Conservation (phyloP, 306 rosid species). For the Hippophae rhamnoides region DNA sequence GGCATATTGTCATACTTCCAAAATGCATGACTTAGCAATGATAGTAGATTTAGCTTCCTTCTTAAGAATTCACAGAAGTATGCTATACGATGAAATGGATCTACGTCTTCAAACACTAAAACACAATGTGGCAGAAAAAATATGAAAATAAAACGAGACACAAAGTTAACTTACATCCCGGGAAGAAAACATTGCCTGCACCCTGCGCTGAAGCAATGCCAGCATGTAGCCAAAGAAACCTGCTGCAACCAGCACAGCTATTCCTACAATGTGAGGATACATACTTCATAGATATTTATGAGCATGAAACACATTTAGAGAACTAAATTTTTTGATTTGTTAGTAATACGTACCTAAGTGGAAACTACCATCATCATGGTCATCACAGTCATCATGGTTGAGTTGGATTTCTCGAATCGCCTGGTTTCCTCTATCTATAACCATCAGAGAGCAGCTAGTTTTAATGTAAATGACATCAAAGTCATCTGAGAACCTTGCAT, state of each 20-base stretch:
- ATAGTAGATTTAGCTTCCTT: too few relatives aligned
- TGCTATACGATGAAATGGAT: background rate
- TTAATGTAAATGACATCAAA: conserved; percentile 68
- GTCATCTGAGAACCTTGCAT: conserved; percentile 86
- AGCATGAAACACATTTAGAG: conserved; percentile 10
- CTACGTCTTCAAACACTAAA: background rate
- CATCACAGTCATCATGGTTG: conserved; percentile 59
- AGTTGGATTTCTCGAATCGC: conserved; percentile 95
- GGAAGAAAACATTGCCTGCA: conserved; percentile 71
- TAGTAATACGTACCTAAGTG: conserved; percentile 46
- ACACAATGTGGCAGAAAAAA: background rate
- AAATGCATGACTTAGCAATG: background rate
- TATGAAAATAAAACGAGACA: background rate
- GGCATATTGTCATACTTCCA: background rate
- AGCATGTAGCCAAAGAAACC: conserved; percentile 80
- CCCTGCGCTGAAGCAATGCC: conserved; percentile 66
- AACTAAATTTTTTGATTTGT: conserved; percentile 5
- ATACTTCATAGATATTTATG: conserved; percentile 10
- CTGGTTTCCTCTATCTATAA: conserved; percentile 84
- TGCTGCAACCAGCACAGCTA: conserved; percentile 62
- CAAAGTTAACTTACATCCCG: conserved; percentile 36
- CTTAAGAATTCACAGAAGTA: too few relatives aligned
- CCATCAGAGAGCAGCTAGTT: conserved; percentile 85
- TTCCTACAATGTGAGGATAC: conserved; percentile 36
- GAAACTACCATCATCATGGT: conserved; percentile 43